These are phyloP conservation scores for Kwoniella mangroviensis DNA, from an alignment of 768 basidiomycete species.

Conservation along the genomic window DNA sequence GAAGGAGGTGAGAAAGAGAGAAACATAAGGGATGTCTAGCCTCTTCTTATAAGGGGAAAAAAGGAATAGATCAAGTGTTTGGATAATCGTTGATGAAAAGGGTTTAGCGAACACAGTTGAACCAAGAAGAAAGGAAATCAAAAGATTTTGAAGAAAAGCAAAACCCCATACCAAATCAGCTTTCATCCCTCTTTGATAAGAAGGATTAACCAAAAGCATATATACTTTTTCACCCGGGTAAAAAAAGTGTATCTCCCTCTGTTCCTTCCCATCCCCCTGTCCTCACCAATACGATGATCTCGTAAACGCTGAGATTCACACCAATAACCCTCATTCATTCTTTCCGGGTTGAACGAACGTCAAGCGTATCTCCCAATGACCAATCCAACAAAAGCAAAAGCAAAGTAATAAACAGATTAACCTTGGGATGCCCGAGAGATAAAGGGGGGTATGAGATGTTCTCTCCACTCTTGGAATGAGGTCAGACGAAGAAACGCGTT, in stretches of 20 bases:
- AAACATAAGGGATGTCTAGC: neutral
- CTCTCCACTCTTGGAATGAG: neutral
- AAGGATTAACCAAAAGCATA: neutral
- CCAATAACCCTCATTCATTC: neutral
- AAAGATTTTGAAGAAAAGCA: neutral
- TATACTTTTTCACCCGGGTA: conserved; percentile 8
- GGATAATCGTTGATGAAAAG: neutral
- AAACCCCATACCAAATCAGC: neutral
- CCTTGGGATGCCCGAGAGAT: neutral
- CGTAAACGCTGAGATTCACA: neutral
- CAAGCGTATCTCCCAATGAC: neutral
- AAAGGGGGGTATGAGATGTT: neutral
- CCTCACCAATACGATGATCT: neutral
- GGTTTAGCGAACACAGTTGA: neutral
- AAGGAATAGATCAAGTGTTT: conserved; percentile 2
- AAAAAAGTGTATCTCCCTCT: conserved; percentile 1
- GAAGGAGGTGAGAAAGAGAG: neutral
- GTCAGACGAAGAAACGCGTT: conserved; percentile 13
- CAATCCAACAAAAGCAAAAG: neutral
- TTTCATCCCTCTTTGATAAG: neutral
- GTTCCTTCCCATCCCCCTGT: neutral
- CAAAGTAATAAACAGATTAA: neutral
- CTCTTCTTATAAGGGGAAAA: neutral
- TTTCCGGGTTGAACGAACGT: neutral
- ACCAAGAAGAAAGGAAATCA: neutral